Evolutionary conservation across 1,284 basidiomycete species (phyloP).

Genomic region (Apiotrichum gracile): DNA sequence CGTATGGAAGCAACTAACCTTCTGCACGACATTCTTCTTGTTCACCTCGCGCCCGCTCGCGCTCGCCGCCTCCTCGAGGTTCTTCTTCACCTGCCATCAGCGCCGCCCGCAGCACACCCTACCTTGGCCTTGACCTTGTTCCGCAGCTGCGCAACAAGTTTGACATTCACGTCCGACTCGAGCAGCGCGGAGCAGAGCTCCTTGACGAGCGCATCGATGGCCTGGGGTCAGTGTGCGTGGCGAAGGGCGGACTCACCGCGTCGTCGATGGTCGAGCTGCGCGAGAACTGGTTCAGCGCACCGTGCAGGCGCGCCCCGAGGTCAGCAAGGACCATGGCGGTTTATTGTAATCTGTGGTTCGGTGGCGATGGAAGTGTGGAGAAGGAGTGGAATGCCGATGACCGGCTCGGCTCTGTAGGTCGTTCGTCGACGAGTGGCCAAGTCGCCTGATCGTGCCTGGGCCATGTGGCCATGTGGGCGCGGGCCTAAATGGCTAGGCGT

Average conservation of each 20-base stretch:
- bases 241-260: constrained; percentile 53
- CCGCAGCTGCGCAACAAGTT: constrained; percentile 79
- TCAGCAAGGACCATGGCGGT: constrained; percentile 87
- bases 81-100: constrained; percentile 41
- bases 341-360: not conserved
- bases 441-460: no score
- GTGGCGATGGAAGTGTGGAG: not conserved
- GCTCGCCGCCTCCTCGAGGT: constrained; percentile 56
- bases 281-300: constrained; percentile 84
- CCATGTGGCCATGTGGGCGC: no score
- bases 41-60: constrained; percentile 78
- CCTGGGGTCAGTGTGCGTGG: constrained; percentile 50
- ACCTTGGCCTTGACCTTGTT: constrained; percentile 86
- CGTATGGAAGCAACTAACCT: constrained; percentile 54
- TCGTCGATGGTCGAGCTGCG: constrained; percentile 81
- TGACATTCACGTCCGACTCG: constrained; percentile 97
- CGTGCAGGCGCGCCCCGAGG: constrained; percentile 88
- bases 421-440: no score
- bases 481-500: no score
- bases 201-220: constrained; percentile 88
- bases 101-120: constrained; percentile 24
- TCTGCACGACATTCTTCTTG: constrained; percentile 81
- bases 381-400: no score
- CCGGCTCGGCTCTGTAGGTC: no score
- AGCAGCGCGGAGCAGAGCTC: constrained; percentile 90